Base-by-base conservation (phyloP, 2,329 filamentous ascomycete species). In the Fusarium sp. region DNA sequence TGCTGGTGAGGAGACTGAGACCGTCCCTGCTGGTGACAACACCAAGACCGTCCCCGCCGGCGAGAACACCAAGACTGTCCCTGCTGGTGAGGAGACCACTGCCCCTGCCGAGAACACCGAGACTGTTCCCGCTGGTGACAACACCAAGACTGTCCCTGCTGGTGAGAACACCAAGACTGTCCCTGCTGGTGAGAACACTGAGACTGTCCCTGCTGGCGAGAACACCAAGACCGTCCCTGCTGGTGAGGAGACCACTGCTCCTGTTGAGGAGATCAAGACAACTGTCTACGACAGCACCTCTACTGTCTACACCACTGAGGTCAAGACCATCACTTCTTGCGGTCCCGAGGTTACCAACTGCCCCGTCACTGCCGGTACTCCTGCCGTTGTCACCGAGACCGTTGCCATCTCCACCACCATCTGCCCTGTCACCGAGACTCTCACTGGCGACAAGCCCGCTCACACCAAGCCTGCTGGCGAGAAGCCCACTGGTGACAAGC, bases 341-440 rank as follows among this genome's bases (percentile, higher is more conserved):
- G 82, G 76, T n/a, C 69, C 81, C 30, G 79, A 79, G 55, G 77
- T 84, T 49, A 80, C 82, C 41, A 79, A 87, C 80, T 89, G 87
- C 82, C 86, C 86, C 30, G 83, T 81, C 60, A 77, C 80, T 48
- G 75, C 81, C 30, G 73, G 78, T 57, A 83, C 82, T 14, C 82
- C 83, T 47, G 82, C 80, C 1, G 76, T 87, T 30, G 80, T 86
- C 57, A 87, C 86, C 4, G 82, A 86, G 61, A 88, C 85, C 9
- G 76, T 91, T 63, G 79, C 87, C 48, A 74, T 89, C 51, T 86
- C 85, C 53, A 90, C 89, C 68, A 90, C 88, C 42, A 77, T 90
- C 75, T 89, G 87, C 84, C 87, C 86, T 24, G 85, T 88, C 64
- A 88, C 86, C n/a, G 84, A 84, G 81, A 87, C 85, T 44, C 75